A percentile compares a stretch with the other conserved stretches of the same genome.
Conservation (phyloP, 495 filamentous ascomycete genomes). For the Lasiosphaeria miniovina region DNA sequence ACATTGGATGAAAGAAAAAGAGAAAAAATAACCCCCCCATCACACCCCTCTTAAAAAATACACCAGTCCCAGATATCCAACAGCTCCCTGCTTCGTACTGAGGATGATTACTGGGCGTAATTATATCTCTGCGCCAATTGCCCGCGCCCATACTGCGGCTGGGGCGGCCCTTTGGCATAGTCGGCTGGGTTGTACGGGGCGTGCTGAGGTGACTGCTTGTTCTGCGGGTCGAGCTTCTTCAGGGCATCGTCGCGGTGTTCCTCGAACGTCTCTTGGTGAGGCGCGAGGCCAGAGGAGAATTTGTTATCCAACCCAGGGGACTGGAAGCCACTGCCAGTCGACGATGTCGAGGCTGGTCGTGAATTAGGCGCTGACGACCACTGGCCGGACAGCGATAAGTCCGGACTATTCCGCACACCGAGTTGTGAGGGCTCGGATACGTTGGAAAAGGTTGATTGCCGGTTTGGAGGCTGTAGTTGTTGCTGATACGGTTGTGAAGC, state of each 20-base stretch:
- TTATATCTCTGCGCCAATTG: conserved; percentile 15
- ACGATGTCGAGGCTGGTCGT: conserved; percentile 34
- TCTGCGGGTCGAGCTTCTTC: conserved; percentile 21
- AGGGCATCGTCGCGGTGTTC: conserved; percentile 34
- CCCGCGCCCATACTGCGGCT: conserved; percentile 17
- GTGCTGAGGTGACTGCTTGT: conserved; percentile 22
- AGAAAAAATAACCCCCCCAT: neutral
- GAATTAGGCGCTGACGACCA: conserved; percentile 23
- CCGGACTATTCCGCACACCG: conserved; percentile 25
- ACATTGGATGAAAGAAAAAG: too few relatives aligned
- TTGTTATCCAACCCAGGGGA: conserved; percentile 38
- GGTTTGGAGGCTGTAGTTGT: conserved; percentile 15
- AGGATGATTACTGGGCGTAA: conserved; percentile 13
- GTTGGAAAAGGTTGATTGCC: conserved; percentile 33
- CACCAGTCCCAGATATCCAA: neutral
- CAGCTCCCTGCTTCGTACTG: too few relatives aligned
- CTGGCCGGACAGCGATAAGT: conserved; percentile 24
- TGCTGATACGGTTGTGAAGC: conserved; percentile 10
- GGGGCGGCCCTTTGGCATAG: conserved; percentile 32
- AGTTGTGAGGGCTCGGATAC: conserved; percentile 26
- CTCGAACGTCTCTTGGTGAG: conserved; percentile 40
- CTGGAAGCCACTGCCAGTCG: conserved; percentile 26
- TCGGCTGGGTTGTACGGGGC: conserved; percentile 45
- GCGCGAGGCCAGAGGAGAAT: conserved; percentile 33
- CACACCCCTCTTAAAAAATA: neutral